phyloP scores from a whole-genome alignment of 768 basidiomycete genomes.

The Hemileccinum impolitum region DNA sequence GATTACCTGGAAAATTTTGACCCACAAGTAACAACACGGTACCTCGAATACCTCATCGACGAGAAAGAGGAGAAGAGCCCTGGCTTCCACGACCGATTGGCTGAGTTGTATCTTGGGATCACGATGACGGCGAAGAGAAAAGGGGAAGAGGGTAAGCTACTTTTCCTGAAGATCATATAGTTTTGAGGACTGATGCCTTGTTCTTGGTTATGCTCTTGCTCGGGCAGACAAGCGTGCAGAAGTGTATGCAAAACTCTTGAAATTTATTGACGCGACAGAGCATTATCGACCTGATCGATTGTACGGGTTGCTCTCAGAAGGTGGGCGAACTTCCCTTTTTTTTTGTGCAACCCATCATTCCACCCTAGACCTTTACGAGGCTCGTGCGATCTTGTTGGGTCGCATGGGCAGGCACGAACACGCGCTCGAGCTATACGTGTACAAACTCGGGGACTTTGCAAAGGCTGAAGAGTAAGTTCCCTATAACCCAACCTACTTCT shows the following conservation, averaged over 20 bases:
- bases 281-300: conserved; percentile 76
- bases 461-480: conserved; percentile 86
- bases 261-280: conserved; percentile 69
- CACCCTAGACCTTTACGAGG: conserved; percentile 76
- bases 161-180: background rate
- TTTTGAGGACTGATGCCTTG: background rate
- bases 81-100: conserved; percentile 84
- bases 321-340: conserved; percentile 40
- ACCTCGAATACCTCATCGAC: conserved; percentile 81
- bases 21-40: conserved; percentile 65
- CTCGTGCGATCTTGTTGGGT: conserved; percentile 87
- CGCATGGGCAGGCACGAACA: conserved; percentile 88
- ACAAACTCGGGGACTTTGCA: conserved; percentile 73
- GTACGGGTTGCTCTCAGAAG: conserved; percentile 80
- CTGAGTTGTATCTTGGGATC: conserved; percentile 79
- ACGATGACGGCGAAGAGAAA: conserved; percentile 55
- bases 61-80: conserved; percentile 65
- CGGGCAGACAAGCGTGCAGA: conserved; percentile 45
- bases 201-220: background rate
- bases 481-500: background rate
- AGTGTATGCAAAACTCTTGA: conserved; percentile 66
- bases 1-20: conserved; percentile 75
- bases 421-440: conserved; percentile 93
- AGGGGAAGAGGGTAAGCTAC: conserved; percentile 52
- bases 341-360: background rate